These are phyloP conservation scores for Aegle marmelos DNA, from an alignment of 345 rosid species.

Conservation along the genomic window DNA sequence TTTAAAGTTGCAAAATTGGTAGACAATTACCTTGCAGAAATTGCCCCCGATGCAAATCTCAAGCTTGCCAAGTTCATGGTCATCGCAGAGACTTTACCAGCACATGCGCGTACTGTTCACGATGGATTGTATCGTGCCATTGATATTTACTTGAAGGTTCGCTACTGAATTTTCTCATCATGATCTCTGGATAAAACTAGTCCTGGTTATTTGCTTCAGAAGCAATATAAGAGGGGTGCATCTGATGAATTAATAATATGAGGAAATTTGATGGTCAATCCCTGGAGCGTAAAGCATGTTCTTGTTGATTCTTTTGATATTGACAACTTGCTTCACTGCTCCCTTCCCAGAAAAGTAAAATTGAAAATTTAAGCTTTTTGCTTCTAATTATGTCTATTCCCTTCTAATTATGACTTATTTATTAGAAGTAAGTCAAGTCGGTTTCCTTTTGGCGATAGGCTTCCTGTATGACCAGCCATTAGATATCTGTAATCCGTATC, in stretches of 20 bases:
- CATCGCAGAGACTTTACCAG: constrained; percentile 82
- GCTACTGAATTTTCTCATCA: constrained; percentile 5
- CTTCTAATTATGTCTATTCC: background rate
- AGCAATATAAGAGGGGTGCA: background rate
- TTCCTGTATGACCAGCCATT: background rate
- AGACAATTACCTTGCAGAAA: constrained; percentile 91
- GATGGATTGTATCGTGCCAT: constrained; percentile 89
- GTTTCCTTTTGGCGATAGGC: background rate
- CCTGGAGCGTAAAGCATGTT: background rate
- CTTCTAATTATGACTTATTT: background rate
- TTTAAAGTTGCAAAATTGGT: constrained; percentile 84
- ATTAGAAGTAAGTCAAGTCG: background rate
- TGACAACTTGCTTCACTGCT: background rate
- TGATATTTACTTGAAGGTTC: constrained; percentile 88
- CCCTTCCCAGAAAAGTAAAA: background rate
- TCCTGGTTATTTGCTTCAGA: constrained; percentile 7
- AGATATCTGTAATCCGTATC: background rate
- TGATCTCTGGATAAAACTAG: background rate
- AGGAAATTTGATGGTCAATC: background rate
- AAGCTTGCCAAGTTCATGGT: constrained; percentile 84
- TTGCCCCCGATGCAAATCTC: constrained; percentile 92
- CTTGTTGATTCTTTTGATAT: background rate
- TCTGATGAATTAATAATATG: background rate
- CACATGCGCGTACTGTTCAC: constrained; percentile 83
- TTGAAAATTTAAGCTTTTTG: background rate